Percentiles rank a stretch among this genome's conserved stretches.
phyloP scores from a whole-genome alignment of 1,139 yeast species.

The Saccharomyces hybrid region DNA sequence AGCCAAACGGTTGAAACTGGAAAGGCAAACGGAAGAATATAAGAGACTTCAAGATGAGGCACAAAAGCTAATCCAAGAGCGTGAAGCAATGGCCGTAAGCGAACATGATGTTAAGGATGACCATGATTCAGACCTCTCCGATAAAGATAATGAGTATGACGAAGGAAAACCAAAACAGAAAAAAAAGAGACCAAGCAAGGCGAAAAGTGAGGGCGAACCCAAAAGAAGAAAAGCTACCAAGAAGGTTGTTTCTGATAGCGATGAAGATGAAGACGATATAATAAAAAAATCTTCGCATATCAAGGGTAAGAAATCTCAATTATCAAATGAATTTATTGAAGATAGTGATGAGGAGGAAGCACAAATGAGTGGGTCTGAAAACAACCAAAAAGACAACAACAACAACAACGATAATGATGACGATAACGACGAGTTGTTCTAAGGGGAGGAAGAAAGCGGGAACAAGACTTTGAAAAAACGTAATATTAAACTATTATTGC shows the following conservation, averaged over 20 bases:
- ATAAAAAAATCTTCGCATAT: conserved; percentile 28
- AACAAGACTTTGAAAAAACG: conserved; percentile 2
- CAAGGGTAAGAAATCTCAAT: conserved; percentile 35
- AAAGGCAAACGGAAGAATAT: conserved; percentile 48
- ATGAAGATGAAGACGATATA: conserved; percentile 19
- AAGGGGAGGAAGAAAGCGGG: not conserved
- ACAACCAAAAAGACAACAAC: conserved; percentile 7
- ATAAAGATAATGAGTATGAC: conserved; percentile 21
- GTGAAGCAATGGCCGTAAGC: conserved; percentile 32
- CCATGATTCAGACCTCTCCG: conserved; percentile 26
- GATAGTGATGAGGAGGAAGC: conserved; percentile 46
- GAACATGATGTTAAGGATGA: conserved; percentile 32
- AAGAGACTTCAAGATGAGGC: conserved; percentile 72
- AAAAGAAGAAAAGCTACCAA: conserved; percentile 16
- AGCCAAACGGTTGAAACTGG: conserved; percentile 41
- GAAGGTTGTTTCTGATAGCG: conserved; percentile 20
- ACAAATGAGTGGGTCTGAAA: conserved; percentile 9
- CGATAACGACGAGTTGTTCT: conserved; percentile 29
- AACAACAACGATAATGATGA: conserved; percentile 19
- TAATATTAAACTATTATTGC: not conserved
- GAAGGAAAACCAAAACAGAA: conserved; percentile 18
- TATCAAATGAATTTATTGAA: conserved; percentile 38
- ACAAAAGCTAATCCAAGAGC: conserved; percentile 41
- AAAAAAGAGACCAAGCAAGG: conserved; percentile 16
- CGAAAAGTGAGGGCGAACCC: conserved; percentile 15